Conservation (phyloP, 2,329 filamentous ascomycete species). For the Phoma herbarum region DNA sequence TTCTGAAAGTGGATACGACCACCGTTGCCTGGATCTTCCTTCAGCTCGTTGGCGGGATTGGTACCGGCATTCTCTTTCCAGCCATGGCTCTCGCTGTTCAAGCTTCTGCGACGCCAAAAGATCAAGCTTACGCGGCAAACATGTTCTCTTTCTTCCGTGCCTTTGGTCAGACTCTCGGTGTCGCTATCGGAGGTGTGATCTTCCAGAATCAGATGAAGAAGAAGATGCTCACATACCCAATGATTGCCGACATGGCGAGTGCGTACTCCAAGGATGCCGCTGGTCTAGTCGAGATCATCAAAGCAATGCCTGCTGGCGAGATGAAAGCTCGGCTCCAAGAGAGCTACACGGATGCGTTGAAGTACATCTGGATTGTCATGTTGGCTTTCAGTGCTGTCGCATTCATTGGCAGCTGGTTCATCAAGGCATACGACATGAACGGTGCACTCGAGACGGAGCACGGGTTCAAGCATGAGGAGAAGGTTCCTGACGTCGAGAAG, state of each 20-base stretch:
- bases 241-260: constrained; percentile 58
- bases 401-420: constrained; percentile 62
- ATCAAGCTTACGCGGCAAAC: constrained; percentile 68
- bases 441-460: constrained; percentile 59
- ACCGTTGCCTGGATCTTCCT: constrained; percentile 67
- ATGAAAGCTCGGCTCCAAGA: constrained; percentile 54
- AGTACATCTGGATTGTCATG: constrained; percentile 66
- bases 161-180: constrained; percentile 71
- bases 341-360: constrained; percentile 64
- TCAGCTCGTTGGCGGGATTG: constrained; percentile 67
- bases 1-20: constrained; percentile 61
- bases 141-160: constrained; percentile 74
- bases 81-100: constrained; percentile 71
- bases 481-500: constrained; percentile 36
- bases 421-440: constrained; percentile 59
- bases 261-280: constrained; percentile 67
- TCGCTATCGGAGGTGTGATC: constrained; percentile 72
- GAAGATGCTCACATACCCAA: constrained; percentile 59
- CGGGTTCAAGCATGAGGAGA: constrained; percentile 55
- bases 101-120: constrained; percentile 64
- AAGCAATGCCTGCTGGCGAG: constrained; percentile 59
- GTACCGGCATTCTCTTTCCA: constrained; percentile 71
- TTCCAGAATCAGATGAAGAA: constrained; percentile 66
- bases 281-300: constrained; percentile 66
- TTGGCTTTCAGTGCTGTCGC: constrained; percentile 62